phyloP scores from a whole-genome alignment of 345 rosid species.

The Physaria fendleri region DNA sequence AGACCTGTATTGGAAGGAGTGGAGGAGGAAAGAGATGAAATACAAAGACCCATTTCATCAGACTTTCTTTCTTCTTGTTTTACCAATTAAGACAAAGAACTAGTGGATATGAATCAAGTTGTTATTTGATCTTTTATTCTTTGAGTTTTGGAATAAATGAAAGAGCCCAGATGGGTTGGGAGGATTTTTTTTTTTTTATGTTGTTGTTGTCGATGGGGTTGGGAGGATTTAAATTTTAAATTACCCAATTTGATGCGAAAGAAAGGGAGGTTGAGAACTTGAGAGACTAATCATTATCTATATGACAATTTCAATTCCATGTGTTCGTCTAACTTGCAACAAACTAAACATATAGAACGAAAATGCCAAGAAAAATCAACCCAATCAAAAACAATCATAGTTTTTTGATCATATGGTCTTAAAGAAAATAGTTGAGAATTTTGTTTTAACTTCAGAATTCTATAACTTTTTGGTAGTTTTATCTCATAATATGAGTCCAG shows the following conservation, averaged over 20 bases:
- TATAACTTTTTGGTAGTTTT: neutral
- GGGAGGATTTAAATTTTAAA: neutral
- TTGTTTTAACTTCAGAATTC: neutral
- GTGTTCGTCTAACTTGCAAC: neutral
- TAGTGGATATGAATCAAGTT: constrained; percentile 6
- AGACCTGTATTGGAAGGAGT: constrained; percentile 10
- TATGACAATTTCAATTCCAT: constrained; percentile 15
- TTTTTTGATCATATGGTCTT: neutral
- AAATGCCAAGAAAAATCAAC: neutral
- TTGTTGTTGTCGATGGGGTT: too few species aligned
- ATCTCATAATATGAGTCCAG: neutral
- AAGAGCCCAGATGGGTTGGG: neutral
- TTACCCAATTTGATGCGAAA: neutral
- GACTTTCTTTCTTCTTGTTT: neutral
- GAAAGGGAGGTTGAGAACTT: constrained; percentile 1
- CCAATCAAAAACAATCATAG: neutral
- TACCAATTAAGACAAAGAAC: constrained; percentile 15
- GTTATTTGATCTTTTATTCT: neutral
- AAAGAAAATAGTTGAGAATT: neutral
- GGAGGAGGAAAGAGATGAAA: neutral
- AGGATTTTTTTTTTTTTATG: too few species aligned
- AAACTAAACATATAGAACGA: neutral
- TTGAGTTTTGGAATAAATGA: neutral
- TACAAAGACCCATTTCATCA: constrained; percentile 21
- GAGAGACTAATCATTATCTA: constrained; percentile 6